Evolutionary conservation across 208 protist species (phyloP).

Genomic region (Novymonas esmeraldas): DNA sequence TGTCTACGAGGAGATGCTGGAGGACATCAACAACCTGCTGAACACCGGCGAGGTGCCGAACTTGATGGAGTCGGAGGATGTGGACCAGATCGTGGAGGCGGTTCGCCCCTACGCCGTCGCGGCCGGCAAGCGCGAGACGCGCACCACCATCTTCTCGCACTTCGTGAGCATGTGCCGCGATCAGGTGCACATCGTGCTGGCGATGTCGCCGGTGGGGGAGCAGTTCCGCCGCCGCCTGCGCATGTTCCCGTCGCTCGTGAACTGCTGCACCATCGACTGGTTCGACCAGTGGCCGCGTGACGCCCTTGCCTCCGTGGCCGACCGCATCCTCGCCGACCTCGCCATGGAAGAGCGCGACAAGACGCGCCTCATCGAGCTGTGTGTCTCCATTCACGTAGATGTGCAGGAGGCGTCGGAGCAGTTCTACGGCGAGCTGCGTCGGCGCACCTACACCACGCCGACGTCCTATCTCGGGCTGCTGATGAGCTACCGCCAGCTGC

Average conservation of each 20-base stretch:
- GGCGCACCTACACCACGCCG: conserved; percentile 97
- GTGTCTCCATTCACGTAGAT: conserved; percentile 92
- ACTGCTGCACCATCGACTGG: conserved; percentile 99
- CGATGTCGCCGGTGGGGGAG: conserved; percentile 96
- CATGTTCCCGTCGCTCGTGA: conserved; percentile 98
- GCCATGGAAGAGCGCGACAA: conserved; percentile 65
- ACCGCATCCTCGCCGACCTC: conserved; percentile 66
- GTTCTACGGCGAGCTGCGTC: conserved; percentile 94
- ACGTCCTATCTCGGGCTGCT: conserved; percentile 96
- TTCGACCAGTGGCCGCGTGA: conserved; percentile 96
- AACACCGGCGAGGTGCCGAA: conserved; percentile 98
- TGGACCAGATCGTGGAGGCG: conserved; percentile 93
- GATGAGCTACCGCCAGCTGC: conserved; percentile 84
- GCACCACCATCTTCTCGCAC: conserved; percentile 91
- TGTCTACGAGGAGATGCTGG: conserved; percentile 95
- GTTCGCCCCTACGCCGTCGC: conserved; percentile 83
- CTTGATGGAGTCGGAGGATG: conserved; percentile 95
- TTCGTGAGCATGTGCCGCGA: conserved; percentile 95
- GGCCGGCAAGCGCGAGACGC: conserved; percentile 93
- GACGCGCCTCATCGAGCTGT: conserved; percentile 80
- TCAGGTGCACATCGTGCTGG: conserved; percentile 96
- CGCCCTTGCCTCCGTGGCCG: conserved; percentile 92
- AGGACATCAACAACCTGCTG: conserved; percentile 98
- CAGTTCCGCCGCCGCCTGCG: conserved; percentile 94
- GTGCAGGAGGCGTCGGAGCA: conserved; percentile 85